Conservation (phyloP, 257 asterid species). For the Solanum arcanum region DNA sequence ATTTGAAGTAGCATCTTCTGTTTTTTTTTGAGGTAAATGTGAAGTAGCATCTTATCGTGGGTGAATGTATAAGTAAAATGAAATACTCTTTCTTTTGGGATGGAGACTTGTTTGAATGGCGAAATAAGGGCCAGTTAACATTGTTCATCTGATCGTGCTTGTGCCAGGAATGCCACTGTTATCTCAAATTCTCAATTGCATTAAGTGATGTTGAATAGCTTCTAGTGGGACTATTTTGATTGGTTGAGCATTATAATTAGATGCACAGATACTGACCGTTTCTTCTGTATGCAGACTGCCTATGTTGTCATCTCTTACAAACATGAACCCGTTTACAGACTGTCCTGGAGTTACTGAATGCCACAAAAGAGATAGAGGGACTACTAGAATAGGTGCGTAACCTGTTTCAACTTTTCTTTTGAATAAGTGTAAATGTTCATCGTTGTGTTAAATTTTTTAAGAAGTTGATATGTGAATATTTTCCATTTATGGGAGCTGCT, state of each 20-base stretch:
- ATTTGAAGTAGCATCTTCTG: background rate
- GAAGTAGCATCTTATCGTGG: background rate
- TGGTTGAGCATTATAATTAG: background rate
- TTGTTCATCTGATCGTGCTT: background rate
- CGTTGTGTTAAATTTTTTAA: background rate
- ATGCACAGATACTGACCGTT: background rate
- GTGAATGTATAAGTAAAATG: background rate
- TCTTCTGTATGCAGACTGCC: constrained; percentile 29
- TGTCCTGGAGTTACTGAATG: constrained; percentile 62
- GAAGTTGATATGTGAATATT: background rate
- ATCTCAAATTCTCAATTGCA: background rate
- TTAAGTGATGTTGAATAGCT: background rate
- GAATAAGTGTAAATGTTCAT: background rate
- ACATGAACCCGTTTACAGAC: constrained; percentile 78
- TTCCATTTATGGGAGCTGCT: background rate
- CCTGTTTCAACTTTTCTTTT: background rate
- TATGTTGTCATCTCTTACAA: constrained; percentile 59
- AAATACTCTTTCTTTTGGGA: background rate
- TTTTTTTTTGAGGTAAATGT: background rate
- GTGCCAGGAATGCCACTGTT: background rate
- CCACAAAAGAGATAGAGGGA: constrained; percentile 58
- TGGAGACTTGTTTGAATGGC: background rate
- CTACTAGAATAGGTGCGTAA: constrained; percentile 50
- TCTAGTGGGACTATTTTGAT: background rate
- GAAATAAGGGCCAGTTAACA: background rate